Conservation (phyloP, 1,139 yeast species). For the Pichia sp. region DNA sequence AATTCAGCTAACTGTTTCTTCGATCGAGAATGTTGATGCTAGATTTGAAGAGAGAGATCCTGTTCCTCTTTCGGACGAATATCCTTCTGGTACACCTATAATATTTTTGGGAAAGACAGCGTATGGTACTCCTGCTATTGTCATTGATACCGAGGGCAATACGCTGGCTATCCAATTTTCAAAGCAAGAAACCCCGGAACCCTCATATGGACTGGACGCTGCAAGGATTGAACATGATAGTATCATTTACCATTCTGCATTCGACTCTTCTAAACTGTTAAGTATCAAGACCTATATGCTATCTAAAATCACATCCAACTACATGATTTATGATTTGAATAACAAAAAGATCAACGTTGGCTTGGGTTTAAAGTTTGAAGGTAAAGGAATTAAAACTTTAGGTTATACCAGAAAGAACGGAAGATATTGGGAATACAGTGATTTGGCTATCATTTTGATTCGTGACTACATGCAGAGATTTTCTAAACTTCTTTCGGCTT, state of each 20-base stretch:
- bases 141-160: conserved; percentile 46
- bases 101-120: conserved; percentile 86
- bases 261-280: conserved; percentile 58
- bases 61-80: conserved; percentile 74
- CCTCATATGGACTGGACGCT: conserved; percentile 58
- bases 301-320: conserved; percentile 74
- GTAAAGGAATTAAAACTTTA: conserved; percentile 72
- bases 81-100: conserved; percentile 67
- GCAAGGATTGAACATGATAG: conserved; percentile 53
- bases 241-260: conserved; percentile 63
- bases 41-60: conserved; percentile 75
- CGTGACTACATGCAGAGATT: conserved; percentile 58
- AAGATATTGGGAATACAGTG: conserved; percentile 81
- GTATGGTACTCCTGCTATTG: conserved; percentile 79
- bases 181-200: conserved; percentile 50
- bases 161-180: conserved; percentile 70
- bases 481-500: conserved; percentile 54
- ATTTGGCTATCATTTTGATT: conserved; percentile 65
- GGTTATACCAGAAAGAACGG: conserved; percentile 74
- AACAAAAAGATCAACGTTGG: conserved; percentile 71
- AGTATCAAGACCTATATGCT: conserved; percentile 61
- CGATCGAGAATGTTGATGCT: conserved; percentile 67
- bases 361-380: conserved; percentile 78
- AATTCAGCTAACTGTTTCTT: conserved; percentile 72
- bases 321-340: conserved; percentile 51